Evolutionary conservation across 441 rosid genomes (phyloP).

Genomic region (Corymbia calophylla): DNA sequence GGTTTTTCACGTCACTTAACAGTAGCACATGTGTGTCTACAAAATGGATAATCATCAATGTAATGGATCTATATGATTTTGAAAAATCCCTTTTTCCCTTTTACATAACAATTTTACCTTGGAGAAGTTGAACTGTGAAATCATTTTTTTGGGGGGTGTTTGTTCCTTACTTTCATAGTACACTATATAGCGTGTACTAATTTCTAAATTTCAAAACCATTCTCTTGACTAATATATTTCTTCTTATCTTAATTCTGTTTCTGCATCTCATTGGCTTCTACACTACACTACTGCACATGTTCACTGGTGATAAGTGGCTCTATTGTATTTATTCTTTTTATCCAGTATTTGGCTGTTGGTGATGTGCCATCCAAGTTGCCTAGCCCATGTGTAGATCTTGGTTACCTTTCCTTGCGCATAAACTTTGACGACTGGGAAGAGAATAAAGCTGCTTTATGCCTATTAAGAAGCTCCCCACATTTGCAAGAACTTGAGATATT

Average conservation of each 20-base stretch:
- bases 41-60: background rate
- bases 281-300: background rate
- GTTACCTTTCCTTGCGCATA: conserved; percentile 54
- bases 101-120: background rate
- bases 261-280: background rate
- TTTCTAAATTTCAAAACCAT: background rate
- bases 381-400: conserved; percentile 46
- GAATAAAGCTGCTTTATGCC: conserved; percentile 50
- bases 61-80: background rate
- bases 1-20: background rate
- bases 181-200: background rate
- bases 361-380: conserved; percentile 47
- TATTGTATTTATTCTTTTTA: conserved; percentile 3
- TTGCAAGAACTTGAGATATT: conserved; percentile 61
- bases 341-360: conserved; percentile 58
- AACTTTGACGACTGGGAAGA: conserved; percentile 60
- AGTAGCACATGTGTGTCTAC: background rate
- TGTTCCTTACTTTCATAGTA: background rate
- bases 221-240: background rate
- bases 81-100: background rate
- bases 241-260: background rate
- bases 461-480: conserved; percentile 57
- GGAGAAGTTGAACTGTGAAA: background rate
- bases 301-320: background rate
- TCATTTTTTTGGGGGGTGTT: background rate